Evolutionary conservation across 176 grass and related monocot species (phyloP).

Genomic region (Rhynchospora breviuscula): DNA sequence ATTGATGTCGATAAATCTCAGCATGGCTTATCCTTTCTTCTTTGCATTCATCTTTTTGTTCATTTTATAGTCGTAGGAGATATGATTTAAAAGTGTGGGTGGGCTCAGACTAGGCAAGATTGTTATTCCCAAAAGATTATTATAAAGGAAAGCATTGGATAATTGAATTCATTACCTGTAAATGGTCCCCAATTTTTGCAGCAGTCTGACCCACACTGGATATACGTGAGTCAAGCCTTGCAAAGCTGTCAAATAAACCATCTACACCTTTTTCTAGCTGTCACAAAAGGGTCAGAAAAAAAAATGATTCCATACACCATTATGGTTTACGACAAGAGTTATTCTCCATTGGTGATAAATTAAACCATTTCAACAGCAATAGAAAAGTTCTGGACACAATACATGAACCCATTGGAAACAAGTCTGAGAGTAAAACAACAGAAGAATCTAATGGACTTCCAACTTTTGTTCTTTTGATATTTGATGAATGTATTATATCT

Average conservation of each 20-base stretch:
- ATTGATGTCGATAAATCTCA: background rate
- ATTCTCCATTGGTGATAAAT: background rate
- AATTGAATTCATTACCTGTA: slow-evolving; percentile 58
- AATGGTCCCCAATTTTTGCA: slow-evolving; percentile 99
- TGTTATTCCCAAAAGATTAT: background rate
- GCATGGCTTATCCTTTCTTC: background rate
- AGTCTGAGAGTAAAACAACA: background rate
- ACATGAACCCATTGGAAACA: background rate
- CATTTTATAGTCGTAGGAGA: background rate
- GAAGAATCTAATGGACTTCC: background rate
- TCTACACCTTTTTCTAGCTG: slow-evolving; percentile 99
- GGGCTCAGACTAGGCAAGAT: background rate
- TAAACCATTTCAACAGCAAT: background rate
- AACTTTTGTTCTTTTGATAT: background rate
- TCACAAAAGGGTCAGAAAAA: slow-evolving; percentile 27
- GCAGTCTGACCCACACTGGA: slow-evolving; percentile 98
- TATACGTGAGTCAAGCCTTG: slow-evolving; percentile 87
- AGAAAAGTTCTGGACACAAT: background rate
- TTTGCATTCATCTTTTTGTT: background rate
- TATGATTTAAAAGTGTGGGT: background rate
- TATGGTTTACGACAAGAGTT: background rate
- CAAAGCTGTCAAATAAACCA: slow-evolving; percentile 95
- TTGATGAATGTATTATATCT: background rate
- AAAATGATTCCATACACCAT: slow-evolving; percentile 5
- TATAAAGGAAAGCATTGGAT: slow-evolving; percentile 7